A percentile compares a stretch with the other conserved stretches of the same genome.
Conservation (phyloP, 163 green algal genomes). For the Coccomyxa subellipsoidea region DNA sequence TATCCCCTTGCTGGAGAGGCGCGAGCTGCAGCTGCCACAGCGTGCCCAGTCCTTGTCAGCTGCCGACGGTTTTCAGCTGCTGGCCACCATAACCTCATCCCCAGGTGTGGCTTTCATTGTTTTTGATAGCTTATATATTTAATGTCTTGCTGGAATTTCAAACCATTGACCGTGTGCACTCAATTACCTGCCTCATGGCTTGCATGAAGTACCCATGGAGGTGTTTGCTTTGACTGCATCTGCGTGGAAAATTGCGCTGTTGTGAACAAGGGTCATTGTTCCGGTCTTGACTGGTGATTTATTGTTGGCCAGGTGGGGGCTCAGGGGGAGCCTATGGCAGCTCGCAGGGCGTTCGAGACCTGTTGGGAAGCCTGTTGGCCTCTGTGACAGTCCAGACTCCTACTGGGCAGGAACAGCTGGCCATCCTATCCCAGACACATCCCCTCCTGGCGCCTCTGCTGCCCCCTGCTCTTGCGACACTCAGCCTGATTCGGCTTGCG, state of each 20-base stretch:
- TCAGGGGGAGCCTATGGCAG: constrained; percentile 53
- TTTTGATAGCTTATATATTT: background rate
- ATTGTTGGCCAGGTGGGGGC: constrained; percentile 23
- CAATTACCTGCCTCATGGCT: too few species aligned
- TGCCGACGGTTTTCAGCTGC: constrained; percentile 82
- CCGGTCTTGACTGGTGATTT: background rate
- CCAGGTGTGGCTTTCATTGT: constrained; percentile 23
- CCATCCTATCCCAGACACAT: constrained; percentile 63
- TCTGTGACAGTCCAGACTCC: constrained; percentile 64
- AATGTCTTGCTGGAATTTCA: background rate
- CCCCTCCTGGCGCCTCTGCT: constrained; percentile 65
- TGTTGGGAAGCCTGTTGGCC: constrained; percentile 75
- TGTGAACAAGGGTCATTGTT: too few species aligned
- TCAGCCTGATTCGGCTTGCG: constrained; percentile 48
- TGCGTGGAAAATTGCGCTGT: too few species aligned
- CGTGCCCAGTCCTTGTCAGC: constrained; percentile 74
- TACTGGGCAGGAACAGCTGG: constrained; percentile 63
- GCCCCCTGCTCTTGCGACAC: constrained; percentile 52
- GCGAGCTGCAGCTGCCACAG: constrained; percentile 78
- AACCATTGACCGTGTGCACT: too few species aligned
- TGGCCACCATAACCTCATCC: constrained; percentile 79
- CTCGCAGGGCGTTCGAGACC: constrained; percentile 56
- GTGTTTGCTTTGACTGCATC: too few species aligned
- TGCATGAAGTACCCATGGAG: too few species aligned
- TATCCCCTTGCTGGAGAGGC: constrained; percentile 79